Conservation (phyloP, 306 rosid genomes). For the Abrus precatorius region DNA sequence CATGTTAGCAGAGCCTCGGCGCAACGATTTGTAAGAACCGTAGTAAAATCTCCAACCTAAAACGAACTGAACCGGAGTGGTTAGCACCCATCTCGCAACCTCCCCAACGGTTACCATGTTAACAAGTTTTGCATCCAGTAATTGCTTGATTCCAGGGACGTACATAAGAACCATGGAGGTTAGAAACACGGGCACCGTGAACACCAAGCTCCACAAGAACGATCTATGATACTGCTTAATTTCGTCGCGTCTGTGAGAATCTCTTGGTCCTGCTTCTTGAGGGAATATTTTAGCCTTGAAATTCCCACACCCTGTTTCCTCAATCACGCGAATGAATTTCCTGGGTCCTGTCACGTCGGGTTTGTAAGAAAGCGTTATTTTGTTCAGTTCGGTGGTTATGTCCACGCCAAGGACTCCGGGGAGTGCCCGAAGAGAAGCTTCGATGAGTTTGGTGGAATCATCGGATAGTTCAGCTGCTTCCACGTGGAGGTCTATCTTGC, state of each 20-base stretch:
- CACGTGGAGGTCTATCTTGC: conserved; percentile 73
- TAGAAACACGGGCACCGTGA: conserved; percentile 80
- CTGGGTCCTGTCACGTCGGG: conserved; percentile 78
- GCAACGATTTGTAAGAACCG: conserved; percentile 76
- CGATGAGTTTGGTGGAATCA: conserved; percentile 43
- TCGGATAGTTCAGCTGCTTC: conserved; percentile 62
- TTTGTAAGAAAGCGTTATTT: conserved; percentile 73
- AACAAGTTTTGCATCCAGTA: conserved; percentile 66
- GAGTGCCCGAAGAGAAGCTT: conserved; percentile 63
- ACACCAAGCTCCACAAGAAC: conserved; percentile 81
- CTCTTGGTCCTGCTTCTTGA: conserved; percentile 56
- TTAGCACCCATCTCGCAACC: conserved; percentile 73
- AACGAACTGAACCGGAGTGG: conserved; percentile 88
- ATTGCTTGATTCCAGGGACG: conserved; percentile 67
- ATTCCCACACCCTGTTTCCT: conserved; percentile 60
- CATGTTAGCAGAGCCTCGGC: conserved; percentile 87
- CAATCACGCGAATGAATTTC: conserved; percentile 63
- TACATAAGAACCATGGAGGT: conserved; percentile 93
- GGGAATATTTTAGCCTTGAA: conserved; percentile 74
- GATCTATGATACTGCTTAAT: conserved; percentile 64
- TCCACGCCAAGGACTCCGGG: conserved; percentile 65
- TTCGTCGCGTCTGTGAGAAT: conserved; percentile 61
- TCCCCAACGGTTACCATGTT: conserved; percentile 78
- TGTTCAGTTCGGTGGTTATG: conserved; percentile 44
- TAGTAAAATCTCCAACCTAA: conserved; percentile 76